phyloP scores from a whole-genome alignment of 1,139 yeast genomes.

The Candida pseudoviswanathii region DNA sequence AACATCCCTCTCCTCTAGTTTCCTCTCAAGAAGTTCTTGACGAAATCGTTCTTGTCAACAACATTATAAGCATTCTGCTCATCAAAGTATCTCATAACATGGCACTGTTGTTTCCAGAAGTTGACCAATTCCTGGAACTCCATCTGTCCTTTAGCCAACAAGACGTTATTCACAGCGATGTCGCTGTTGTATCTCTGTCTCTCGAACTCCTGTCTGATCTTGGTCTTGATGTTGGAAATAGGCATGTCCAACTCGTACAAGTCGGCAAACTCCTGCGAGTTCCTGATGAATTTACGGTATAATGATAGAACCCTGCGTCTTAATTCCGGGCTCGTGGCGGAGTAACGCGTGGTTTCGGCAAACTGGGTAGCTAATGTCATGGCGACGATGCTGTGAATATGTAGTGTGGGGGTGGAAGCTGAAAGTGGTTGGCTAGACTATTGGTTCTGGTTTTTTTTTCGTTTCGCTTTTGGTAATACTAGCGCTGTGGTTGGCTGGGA shows the following conservation, averaged over 20 bases:
- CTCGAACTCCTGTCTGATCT: slow-evolving; percentile 87
- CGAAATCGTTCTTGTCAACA: slow-evolving; percentile 55
- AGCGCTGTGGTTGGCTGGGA: slow-evolving; percentile 1
- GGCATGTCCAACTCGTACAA: slow-evolving; percentile 83
- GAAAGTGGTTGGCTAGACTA: neutral
- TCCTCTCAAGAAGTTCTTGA: slow-evolving; percentile 75
- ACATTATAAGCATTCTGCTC: slow-evolving; percentile 57
- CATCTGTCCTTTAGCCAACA: slow-evolving; percentile 85
- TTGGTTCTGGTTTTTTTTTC: neutral
- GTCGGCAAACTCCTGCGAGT: slow-evolving; percentile 63
- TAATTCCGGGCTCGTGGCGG: slow-evolving; percentile 64
- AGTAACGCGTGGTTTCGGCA: slow-evolving; percentile 78
- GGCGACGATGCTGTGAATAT: slow-evolving; percentile 7
- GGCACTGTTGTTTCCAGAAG: slow-evolving; percentile 91
- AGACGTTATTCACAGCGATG: slow-evolving; percentile 63
- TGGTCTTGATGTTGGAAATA: slow-evolving; percentile 77
- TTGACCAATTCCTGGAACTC: slow-evolving; percentile 87
- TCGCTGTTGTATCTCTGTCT: slow-evolving; percentile 75
- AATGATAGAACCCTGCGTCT: slow-evolving; percentile 65
- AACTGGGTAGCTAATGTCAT: slow-evolving; percentile 79
- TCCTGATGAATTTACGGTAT: slow-evolving; percentile 72
- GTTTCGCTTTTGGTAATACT: neutral
- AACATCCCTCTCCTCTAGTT: slow-evolving; percentile 17
- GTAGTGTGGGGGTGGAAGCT: neutral
- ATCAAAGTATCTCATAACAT: slow-evolving; percentile 80